Evolutionary conservation across 148 eudicot genomes (phyloP).

Genomic region (Rhododendron molle): DNA sequence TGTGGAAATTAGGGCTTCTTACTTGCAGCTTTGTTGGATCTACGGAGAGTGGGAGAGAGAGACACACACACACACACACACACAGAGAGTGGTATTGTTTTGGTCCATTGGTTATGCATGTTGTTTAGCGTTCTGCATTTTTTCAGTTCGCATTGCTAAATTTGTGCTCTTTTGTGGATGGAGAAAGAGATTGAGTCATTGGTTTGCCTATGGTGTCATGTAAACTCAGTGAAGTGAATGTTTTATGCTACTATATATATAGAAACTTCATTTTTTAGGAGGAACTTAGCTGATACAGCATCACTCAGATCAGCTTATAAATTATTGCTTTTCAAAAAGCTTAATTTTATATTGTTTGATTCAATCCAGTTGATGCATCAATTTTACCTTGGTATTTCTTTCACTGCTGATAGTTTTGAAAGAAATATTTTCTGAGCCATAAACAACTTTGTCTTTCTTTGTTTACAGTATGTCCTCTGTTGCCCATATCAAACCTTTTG

Average conservation of each 20-base stretch:
- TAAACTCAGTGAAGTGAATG: neutral
- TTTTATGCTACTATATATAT: neutral
- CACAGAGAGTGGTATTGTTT: too few species aligned
- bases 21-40: too few species aligned
- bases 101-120: too few species aligned
- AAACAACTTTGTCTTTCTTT: neutral
- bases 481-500: too few species aligned
- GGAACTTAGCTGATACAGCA: neutral
- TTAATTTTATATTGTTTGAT: neutral
- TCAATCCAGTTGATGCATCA: neutral
- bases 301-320: neutral
- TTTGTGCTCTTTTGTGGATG: too few species aligned
- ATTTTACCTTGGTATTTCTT: neutral
- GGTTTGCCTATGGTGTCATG: neutral
- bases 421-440: too few species aligned
- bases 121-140: too few species aligned
- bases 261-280: neutral
- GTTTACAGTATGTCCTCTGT: conserved; percentile 78
- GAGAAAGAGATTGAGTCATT: too few species aligned
- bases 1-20: too few species aligned
- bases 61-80: too few species aligned
- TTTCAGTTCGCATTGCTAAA: too few species aligned
- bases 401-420: neutral
- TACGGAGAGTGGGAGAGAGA: too few species aligned
- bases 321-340: neutral